Conservation (phyloP, 2,329 filamentous ascomycete species). For the Botrytis tulipae region DNA sequence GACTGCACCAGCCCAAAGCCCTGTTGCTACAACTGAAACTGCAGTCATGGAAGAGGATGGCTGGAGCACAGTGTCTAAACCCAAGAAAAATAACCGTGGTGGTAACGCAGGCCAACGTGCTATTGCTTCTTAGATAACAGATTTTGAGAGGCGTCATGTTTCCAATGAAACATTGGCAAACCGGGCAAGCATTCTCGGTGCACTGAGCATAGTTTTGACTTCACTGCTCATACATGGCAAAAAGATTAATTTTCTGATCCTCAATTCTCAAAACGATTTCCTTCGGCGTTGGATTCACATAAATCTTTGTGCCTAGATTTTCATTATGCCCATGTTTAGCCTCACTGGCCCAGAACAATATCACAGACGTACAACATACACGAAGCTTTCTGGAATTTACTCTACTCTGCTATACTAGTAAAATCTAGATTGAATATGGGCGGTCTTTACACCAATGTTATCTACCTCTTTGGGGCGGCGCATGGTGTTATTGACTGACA, state of each 20-base stretch:
- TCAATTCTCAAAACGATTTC: constrained; percentile 21
- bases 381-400: background rate
- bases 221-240: constrained; percentile 12
- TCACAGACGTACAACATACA: constrained; percentile 9
- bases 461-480: constrained; percentile 10
- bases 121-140: constrained; percentile 36
- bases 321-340: constrained; percentile 27
- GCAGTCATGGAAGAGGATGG: constrained; percentile 56
- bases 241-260: constrained; percentile 11
- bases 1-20: constrained; percentile 43
- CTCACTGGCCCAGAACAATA: constrained; percentile 24
- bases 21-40: constrained; percentile 39
- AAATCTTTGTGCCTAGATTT: constrained; percentile 35
- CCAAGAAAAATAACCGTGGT: constrained; percentile 40
- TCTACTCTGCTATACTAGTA: constrained; percentile 18
- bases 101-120: constrained; percentile 36
- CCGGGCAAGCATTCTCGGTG: constrained; percentile 22
- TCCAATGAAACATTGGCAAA: constrained; percentile 16
- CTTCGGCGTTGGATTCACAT: constrained; percentile 33
- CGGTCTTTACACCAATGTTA: constrained; percentile 31
- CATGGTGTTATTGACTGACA: constrained; percentile 13
- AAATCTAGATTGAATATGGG: constrained; percentile 35
- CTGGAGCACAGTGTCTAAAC: constrained; percentile 58
- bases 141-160: constrained; percentile 17
- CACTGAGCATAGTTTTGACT: constrained; percentile 20